A percentile compares a stretch with the other conserved stretches of the same genome.
These are phyloP conservation scores for Solanum bulbocastanum DNA, from an alignment of 257 asterid genomes.

Conservation along the genomic window DNA sequence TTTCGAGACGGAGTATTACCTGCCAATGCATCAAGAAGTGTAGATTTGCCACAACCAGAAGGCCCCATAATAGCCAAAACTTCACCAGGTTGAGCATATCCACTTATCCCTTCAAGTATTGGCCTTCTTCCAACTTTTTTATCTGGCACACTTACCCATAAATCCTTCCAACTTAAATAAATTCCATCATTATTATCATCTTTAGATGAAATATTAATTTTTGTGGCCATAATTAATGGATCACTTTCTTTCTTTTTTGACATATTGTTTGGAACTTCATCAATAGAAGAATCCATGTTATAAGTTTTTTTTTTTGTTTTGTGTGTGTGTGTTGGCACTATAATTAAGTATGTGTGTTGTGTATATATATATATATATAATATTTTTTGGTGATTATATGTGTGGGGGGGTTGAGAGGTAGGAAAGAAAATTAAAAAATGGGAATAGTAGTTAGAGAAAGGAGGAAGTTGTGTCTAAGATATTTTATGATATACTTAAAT, in stretches of 20 bases:
- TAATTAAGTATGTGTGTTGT: background rate
- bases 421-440: background rate
- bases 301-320: too few relatives aligned
- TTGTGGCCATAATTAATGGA: background rate
- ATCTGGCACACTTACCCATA: slow-evolving; percentile 44
- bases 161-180: slow-evolving; percentile 42
- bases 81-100: slow-evolving; percentile 44
- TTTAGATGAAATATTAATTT: background rate
- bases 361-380: background rate
- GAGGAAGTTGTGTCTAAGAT: background rate
- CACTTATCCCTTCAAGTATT: slow-evolving; percentile 35
- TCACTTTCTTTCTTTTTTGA: background rate
- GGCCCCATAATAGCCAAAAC: slow-evolving; percentile 63
- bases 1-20: slow-evolving; percentile 12
- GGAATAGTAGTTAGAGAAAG: background rate
- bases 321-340: background rate
- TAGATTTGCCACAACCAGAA: slow-evolving; percentile 60
- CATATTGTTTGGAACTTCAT: background rate
- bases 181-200: slow-evolving; percentile 5
- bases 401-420: background rate
- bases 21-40: slow-evolving; percentile 58
- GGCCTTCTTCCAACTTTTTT: slow-evolving; percentile 24
- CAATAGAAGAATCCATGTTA: background rate
- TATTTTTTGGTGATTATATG: background rate
- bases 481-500: background rate